Base-by-base conservation (phyloP, 805 yeast genomes). In the Wickerhamiella qilinensis region DNA sequence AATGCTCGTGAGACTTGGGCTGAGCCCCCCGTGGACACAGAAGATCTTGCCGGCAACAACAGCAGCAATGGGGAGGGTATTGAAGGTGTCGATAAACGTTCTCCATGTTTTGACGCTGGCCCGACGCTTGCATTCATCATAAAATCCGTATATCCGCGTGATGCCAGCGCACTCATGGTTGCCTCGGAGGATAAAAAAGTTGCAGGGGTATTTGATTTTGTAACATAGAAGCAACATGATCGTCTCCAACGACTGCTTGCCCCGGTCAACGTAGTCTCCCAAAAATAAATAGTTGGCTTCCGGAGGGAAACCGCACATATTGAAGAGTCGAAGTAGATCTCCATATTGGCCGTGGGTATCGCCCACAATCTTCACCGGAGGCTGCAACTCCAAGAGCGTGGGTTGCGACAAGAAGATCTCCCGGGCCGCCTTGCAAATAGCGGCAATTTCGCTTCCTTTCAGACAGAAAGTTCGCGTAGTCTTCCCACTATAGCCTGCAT, bases 141-240 rank as follows among this genome's bases (percentile, higher is more conserved):
- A 91, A 54, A 91, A 91, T 2, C 98, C 98, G 59, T 91, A 91
- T 24, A 91, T 94, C 46, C 95, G 73, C 1, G 97, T 88, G 40
- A 91, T 93, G 53, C 83, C 84, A 17, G 98, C 96, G 59, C 94
- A 83, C 63, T 91, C 98, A 61, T 91, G 98, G 59, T 91, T 91
- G 17, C 98, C 98, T 49, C 98, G 67, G 32, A 91, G 65, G 42
- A 91, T 60, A 58, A 88, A 91, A 58, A 91, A 86, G 60, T 88
- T 88, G 53, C 91, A 96, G 0, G 98, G 97, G 53, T 85, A 88
- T 58, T 88, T 88, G 59, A 91, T 86, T 58, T 91, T 91, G 64
- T 84, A 91, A 59, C 96, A 86, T 38, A 91, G 65, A 43, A 91
- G 64, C 36, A 91, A 64, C 43, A 88, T 62, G 18, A 91, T 85